Conservation (phyloP, 352 stramenopile species). For the Thraustochytrium sp. region DNA sequence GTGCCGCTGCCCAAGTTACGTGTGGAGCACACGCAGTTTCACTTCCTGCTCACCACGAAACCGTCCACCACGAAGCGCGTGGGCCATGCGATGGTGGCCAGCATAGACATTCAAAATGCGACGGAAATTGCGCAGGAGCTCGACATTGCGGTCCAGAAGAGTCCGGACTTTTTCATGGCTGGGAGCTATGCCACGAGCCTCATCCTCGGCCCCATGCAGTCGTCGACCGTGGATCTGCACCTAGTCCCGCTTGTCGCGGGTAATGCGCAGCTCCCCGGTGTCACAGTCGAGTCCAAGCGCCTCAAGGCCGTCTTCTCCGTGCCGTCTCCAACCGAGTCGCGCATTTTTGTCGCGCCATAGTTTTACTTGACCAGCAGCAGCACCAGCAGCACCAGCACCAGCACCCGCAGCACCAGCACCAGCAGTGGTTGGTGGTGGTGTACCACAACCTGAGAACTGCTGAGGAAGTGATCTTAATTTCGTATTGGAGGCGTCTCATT, state of each 20-base stretch:
- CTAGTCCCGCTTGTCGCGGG: not conserved
- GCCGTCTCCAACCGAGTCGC: not conserved
- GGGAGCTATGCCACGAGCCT: not conserved
- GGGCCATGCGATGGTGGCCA: not conserved
- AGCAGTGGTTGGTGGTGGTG: too few relatives aligned
- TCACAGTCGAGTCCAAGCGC: slow-evolving; percentile 2
- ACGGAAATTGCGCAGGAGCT: slow-evolving; percentile 36
- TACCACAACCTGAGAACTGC: too few relatives aligned
- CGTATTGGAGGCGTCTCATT: too few relatives aligned
- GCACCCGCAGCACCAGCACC: not conserved
- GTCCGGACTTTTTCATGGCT: not conserved
- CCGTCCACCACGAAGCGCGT: not conserved
- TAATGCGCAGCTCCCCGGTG: not conserved
- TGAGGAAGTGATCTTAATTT: too few relatives aligned
- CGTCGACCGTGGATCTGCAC: not conserved
- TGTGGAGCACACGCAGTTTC: slow-evolving; percentile 25
- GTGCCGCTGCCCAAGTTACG: not conserved
- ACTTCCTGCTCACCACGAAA: not conserved
- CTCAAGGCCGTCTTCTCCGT: not conserved
- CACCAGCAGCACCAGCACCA: not conserved
- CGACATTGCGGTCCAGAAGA: not conserved
- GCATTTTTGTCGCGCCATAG: slow-evolving; percentile 26
- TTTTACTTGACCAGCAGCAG: not conserved
- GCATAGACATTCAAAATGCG: not conserved
- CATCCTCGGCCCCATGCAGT: not conserved